Conservation (phyloP, 2,329 filamentous ascomycete genomes). For the Hyphodiscus sp. region DNA sequence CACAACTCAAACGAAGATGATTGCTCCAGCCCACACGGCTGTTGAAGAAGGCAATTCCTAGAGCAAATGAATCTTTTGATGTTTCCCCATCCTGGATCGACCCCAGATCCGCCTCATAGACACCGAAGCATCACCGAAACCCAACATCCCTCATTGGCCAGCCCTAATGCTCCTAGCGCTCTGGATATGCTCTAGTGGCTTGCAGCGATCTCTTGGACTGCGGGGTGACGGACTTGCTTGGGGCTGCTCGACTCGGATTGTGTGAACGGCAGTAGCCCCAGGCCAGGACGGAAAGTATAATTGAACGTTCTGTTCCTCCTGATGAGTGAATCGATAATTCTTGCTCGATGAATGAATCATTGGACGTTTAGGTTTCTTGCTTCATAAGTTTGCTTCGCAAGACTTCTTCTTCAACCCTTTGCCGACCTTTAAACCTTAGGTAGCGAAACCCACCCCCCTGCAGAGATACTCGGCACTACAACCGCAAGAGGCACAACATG, state of each 20-base stretch:
- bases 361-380: neutral
- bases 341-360: neutral
- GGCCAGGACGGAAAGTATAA: neutral
- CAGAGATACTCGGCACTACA: neutral
- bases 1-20: no score
- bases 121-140: no score
- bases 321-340: neutral
- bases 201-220: no score
- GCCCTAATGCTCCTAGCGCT: neutral
- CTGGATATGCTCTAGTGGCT: no score
- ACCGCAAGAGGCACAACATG: conserved; percentile 14
- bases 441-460: no score
- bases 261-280: neutral
- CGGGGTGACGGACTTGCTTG: neutral
- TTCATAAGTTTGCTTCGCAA: neutral
- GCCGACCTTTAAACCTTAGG: neutral
- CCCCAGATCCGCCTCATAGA: no score
- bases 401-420: neutral
- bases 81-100: neutral
- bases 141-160: neutral
- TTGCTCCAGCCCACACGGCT: no score
- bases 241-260: neutral
- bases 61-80: neutral
- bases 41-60: neutral
- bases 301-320: neutral